Base-by-base conservation (phyloP, 2,329 filamentous ascomycete genomes). In the Leptographium radiaticola region DNA sequence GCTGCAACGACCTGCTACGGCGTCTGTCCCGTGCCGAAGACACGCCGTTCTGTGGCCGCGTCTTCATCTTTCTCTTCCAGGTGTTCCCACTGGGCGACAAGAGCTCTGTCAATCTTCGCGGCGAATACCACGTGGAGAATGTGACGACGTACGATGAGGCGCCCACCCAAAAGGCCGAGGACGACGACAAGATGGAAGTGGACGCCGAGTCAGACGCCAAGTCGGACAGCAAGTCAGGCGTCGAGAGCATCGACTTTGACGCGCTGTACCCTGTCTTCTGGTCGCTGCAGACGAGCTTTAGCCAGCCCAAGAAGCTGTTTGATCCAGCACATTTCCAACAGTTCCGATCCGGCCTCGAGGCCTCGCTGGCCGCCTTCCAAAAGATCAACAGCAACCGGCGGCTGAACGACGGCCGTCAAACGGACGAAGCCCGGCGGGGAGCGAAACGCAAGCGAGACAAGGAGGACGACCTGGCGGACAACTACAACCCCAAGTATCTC, bases 61-160 rank as follows among this genome's bases (percentile, higher is more conserved):
- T 99, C 31, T 97, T 97, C 68, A 96, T 98, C 59, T 99, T 96
- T 68, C 81, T 98, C 65, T 98, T 97, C 68, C 93, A 98, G 67
- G 95, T 89, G 67, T 97, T 98, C 63, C 93, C 93, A 1, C 75
- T 98, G 0, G 91, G 91, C 36, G 94, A 98, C 68, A 93, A 91
- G 66, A 97, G 93, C 66, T 96, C 93, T 0, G 93, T 98, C 50
- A 99, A 99, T 64, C 75, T 97, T 42, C 81, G 93, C 51, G 93
- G 93, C 61, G 91, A 97, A 70, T 99, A 93, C 61, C 93, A 99
- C 64, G 81, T 87, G 31, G 93, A 97, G 63, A 99, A 98, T 72
- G 80, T 90, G 53, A 98, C 94, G 1, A 82, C 80, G 0, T 98
- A 83, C 63, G 88, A 95, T 63, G 76, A 83, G 61, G 69, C 1